Conservation (phyloP, 1,284 basidiomycete species). For the Cryptococcus deneoformans region DNA sequence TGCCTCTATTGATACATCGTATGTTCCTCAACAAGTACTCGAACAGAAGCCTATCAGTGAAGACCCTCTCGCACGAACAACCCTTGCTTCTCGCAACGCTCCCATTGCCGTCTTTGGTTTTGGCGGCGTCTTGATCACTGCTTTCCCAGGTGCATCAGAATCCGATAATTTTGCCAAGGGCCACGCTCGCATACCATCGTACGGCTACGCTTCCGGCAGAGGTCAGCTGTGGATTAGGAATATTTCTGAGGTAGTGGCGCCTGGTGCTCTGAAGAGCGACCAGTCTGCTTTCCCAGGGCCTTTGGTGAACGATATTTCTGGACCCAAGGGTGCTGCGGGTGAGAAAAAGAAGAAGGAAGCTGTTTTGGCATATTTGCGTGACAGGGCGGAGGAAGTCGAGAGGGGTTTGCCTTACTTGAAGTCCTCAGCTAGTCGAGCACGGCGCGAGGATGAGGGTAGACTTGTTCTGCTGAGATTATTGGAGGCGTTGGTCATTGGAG, state of each 20-base stretch:
- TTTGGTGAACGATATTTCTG: conserved; percentile 69
- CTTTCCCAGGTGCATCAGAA: conserved; percentile 72
- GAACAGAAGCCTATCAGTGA: conserved; percentile 56
- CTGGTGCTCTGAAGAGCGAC: conserved; percentile 61
- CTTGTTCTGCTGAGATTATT: conserved; percentile 71
- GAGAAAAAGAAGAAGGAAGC: conserved; percentile 78
- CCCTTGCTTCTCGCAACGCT: conserved; percentile 56
- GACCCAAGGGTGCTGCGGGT: conserved; percentile 58
- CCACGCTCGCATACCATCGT: conserved; percentile 57
- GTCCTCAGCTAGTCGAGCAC: conserved; percentile 52
- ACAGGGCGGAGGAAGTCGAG: conserved; percentile 70
- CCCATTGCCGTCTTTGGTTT: conserved; percentile 87
- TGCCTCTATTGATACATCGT: conserved; percentile 64
- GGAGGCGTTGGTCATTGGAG: conserved; percentile 76
- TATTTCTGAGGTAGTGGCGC: conserved; percentile 66
- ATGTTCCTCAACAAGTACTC: conserved; percentile 43
- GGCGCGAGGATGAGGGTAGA: conserved; percentile 68
- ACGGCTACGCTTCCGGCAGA: conserved; percentile 57
- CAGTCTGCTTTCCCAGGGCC: conserved; percentile 75
- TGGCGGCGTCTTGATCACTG: conserved; percentile 78
- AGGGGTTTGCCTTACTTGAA: conserved; percentile 70
- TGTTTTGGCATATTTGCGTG: conserved; percentile 71
- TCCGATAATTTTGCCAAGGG: conserved; percentile 74
- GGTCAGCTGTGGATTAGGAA: conserved; percentile 65
- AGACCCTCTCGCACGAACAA: conserved; percentile 73